These are phyloP conservation scores for Candida broadrunensis DNA, from an alignment of 805 yeast species.

Conservation along the genomic window DNA sequence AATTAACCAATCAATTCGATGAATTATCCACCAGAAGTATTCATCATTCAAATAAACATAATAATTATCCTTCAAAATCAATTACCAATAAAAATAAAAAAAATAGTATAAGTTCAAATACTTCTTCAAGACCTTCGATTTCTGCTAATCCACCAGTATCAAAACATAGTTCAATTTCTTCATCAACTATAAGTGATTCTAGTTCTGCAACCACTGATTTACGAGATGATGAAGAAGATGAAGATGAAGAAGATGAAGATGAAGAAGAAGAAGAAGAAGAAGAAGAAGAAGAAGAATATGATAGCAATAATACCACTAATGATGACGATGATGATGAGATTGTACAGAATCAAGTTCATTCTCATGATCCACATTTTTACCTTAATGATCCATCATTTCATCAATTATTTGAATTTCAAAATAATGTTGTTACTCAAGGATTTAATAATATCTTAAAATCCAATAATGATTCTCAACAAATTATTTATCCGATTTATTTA, in stretches of 20 bases:
- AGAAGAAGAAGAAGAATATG: neutral
- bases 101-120: neutral
- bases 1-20: constrained; percentile 3
- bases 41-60: neutral
- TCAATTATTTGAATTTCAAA: constrained; percentile 7
- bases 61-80: neutral
- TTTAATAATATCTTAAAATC: constrained; percentile 31
- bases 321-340: neutral
- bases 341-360: neutral
- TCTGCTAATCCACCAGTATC: neutral
- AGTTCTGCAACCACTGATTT: neutral
- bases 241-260: neutral
- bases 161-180: neutral
- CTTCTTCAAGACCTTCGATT: neutral
- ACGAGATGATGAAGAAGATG: neutral
- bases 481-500: constrained; percentile 38
- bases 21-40: neutral
- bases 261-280: neutral
- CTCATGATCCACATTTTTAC: neutral
- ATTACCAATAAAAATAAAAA: neutral
- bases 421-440: constrained; percentile 15
- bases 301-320: neutral
- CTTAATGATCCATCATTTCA: neutral
- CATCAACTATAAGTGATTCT: neutral
- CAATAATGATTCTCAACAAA: constrained; percentile 16